Conservation (phyloP, 208 protist species). For the Leishmania braziliensis region DNA sequence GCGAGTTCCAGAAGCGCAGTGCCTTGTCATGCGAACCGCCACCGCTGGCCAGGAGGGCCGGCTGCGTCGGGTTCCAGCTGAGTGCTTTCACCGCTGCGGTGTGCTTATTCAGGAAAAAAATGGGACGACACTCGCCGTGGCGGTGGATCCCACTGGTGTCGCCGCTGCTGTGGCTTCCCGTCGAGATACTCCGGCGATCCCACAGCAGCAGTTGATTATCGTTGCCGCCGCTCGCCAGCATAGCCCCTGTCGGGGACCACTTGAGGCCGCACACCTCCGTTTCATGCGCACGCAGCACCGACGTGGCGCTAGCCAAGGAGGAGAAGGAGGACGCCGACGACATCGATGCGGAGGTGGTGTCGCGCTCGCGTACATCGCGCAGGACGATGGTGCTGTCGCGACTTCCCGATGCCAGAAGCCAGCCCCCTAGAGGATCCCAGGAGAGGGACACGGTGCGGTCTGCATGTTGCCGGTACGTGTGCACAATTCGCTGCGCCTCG, state of each 20-base stretch:
- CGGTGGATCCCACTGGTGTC: conserved; percentile 3
- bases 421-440: conserved; percentile 87
- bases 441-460: conserved; percentile 66
- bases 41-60: conserved; percentile 96
- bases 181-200: conserved; percentile 71
- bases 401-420: conserved; percentile 92
- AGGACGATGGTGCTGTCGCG: conserved; percentile 95
- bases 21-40: conserved; percentile 98
- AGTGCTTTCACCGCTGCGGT: conserved; percentile 98
- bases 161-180: neutral
- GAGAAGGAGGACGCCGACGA: conserved; percentile 11
- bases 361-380: conserved; percentile 93
- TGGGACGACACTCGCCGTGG: conserved; percentile 44
- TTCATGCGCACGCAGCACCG: conserved; percentile 83
- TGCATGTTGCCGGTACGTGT: conserved; percentile 87
- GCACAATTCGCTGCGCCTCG: conserved; percentile 71
- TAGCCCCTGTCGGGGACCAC: conserved; percentile 93
- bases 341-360: conserved; percentile 6
- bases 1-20: conserved; percentile 98
- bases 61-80: conserved; percentile 98
- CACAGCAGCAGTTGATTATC: conserved; percentile 98
- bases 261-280: conserved; percentile 98
- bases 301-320: conserved; percentile 16
- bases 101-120: conserved; percentile 93
- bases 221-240: conserved; percentile 98